Base-by-base conservation (phyloP, 306 rosid genomes). In the Clitoria ternatea region DNA sequence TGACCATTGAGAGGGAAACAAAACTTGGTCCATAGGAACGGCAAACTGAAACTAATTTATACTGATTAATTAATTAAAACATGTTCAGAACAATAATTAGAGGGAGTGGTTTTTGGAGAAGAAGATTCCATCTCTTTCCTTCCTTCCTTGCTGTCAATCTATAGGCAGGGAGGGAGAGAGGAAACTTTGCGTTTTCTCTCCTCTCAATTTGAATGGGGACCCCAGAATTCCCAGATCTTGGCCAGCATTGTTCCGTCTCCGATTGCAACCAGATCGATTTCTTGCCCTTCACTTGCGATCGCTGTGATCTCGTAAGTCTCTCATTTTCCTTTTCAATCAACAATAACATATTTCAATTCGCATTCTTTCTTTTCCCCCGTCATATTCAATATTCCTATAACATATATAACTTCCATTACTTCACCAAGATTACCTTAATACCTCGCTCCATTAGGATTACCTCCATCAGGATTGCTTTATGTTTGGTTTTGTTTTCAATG, bases 261-360 rank as follows among this genome's bases (percentile, higher is more conserved):
- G 87, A 89, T 67, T 94, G 99, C 86, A 90, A 77, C 30, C 87
- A 45, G 69, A 77, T 89, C 75, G 99, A 94, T 77, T 91, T 94
- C 86, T 80, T 91, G 84, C 99, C 99, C 24, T 94, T 94, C 85
- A 87, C 90, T 2, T 94, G 99, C 79, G 97, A 94, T 79, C 81
- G 96, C 57, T 94, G 98, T 69, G 24, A 64, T 45, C 90, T 79
- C 89, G 96, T 93, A 1, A 1, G 26, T 62, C 49, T 65, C 9
- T n/a, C 20, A n/a, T n/a, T 8, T 4, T 1, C 12, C 6, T 11
- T 27, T 37, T 11, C 19, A 0, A 2, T 42, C 5, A 29, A 29
- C 5, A 2, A 2, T 29, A 2, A 29, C 5, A 2, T 29, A 2
- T 29, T 29, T 29, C 2, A 2, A 29, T 29, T 2, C 5, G 32